These are phyloP conservation scores for Physcomitrellopsis africana DNA, from an alignment of 225 moss, liverwort and hornwort species.

Conservation along the genomic window DNA sequence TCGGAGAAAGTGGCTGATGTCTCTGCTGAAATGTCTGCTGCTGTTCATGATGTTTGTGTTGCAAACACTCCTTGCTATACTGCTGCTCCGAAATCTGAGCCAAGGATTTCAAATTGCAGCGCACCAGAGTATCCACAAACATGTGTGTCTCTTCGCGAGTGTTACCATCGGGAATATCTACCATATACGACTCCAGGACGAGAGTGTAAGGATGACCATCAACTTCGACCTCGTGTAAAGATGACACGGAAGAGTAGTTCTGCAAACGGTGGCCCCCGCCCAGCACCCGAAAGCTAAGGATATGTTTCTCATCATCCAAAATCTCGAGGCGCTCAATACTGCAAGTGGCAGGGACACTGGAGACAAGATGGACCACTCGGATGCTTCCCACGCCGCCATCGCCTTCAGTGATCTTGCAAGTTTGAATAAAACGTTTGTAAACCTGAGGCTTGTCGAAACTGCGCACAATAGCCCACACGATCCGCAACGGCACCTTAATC, in stretches of 20 bases:
- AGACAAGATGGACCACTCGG: constrained; percentile 51
- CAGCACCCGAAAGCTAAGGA: constrained; percentile 58
- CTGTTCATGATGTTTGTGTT: constrained; percentile 25
- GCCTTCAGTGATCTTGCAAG: constrained; percentile 46
- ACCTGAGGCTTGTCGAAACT: constrained; percentile 57
- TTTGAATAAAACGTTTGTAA: constrained; percentile 60
- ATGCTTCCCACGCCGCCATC: constrained; percentile 53
- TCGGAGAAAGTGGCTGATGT: not conserved
- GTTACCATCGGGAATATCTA: constrained; percentile 64
- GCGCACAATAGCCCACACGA: constrained; percentile 57
- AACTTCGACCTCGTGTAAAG: constrained; percentile 53
- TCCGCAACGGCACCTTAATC: constrained; percentile 52
- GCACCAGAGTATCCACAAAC: constrained; percentile 61
- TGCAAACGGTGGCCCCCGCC: constrained; percentile 59
- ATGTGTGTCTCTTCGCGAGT: constrained; percentile 62
- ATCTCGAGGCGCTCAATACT: constrained; percentile 60
- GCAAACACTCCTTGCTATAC: constrained; percentile 30
- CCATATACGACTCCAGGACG: constrained; percentile 62
- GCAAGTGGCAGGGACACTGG: constrained; percentile 57
- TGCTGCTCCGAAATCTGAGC: constrained; percentile 52
- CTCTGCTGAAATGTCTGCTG: constrained; percentile 16
- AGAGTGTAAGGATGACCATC: constrained; percentile 55
- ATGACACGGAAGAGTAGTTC: constrained; percentile 58
- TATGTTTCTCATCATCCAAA: constrained; percentile 51
- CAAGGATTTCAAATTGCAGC: constrained; percentile 61